Base-by-base conservation (phyloP, 2,329 filamentous ascomycete genomes). In the Chalaropsis ovoidea region DNA sequence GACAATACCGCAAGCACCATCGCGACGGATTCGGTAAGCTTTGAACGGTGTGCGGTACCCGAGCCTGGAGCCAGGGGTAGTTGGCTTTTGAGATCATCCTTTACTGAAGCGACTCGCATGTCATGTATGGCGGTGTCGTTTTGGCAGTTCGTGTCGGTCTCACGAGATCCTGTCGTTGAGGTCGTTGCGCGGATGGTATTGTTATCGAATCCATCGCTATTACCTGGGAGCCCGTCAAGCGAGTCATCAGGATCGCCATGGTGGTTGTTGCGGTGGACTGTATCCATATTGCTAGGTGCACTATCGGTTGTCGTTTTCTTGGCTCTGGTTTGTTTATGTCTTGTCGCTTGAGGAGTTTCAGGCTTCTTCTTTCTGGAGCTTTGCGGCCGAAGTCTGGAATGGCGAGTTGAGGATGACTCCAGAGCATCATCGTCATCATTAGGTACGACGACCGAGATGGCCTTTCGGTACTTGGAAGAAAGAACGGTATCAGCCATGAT, bases 1-100 rank as follows among this genome's bases (percentile, higher is more conserved):
- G 84, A 72, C 22, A 79, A 71, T 10, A 80, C 77, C 22, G 80
- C 76, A 3, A 84, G 74, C 8, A 81, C 81, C 69, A 85, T 84
- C 67, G 79, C 78, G n/a, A 79, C 69, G 13, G 72, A 68, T 10
- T 67, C 68, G 2, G 81, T 81, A 27, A 84, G 71, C 69, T 73
- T 76, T 19, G 76, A 47, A 19, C 43, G 43, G 4, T 17, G 15
- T 47, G 43, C 15, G 1, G 43, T 3, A 17, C 15, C 17, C 15
- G 43, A 19, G 15, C 43, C 2, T n/a, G 43, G 43, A 39, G 8
- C 35, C 35, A 39, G 35, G 35, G 35, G 35, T 39, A 10, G 35
- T 39, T 39, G 35, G 35, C 35, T 10, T 39, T 3, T 39, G 35
- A 5, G 4, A 3, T 39, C 35, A 39, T 39, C 35, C 35, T 39